These are phyloP conservation scores for Fonsecaea multimorphosa DNA, from an alignment of 2,329 filamentous ascomycete genomes.

Conservation along the genomic window DNA sequence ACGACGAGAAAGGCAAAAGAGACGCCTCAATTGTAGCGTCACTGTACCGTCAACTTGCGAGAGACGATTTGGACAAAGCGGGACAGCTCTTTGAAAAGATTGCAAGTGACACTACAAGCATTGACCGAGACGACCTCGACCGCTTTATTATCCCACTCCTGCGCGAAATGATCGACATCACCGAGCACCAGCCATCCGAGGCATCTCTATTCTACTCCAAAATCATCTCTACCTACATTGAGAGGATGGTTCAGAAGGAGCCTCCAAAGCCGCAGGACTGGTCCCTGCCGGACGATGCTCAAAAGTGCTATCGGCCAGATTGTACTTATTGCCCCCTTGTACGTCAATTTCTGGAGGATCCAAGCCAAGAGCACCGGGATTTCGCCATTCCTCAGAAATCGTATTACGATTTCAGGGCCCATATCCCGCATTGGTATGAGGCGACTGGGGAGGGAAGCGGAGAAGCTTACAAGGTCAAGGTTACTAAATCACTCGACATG, in stretches of 20 bases:
- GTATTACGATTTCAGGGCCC: neutral
- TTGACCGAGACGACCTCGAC: constrained; percentile 4
- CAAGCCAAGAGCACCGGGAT: constrained; percentile 7
- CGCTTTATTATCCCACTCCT: constrained; percentile 18
- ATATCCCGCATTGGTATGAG: neutral
- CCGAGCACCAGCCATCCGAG: constrained; percentile 6
- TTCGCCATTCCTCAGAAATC: constrained; percentile 13
- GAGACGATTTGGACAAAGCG: neutral
- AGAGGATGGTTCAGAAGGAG: neutral
- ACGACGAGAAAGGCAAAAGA: neutral
- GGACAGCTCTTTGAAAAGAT: constrained; percentile 4
- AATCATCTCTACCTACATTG: neutral
- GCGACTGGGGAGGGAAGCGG: neutral
- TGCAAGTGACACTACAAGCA: constrained; percentile 8
- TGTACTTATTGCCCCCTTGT: constrained; percentile 20
- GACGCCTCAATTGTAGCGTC: neutral
- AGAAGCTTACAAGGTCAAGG: neutral
- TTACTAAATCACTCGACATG: neutral
- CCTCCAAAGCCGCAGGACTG: neutral
- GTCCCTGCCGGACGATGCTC: too few species aligned
- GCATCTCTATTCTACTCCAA: neutral
- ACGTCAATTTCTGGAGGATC: constrained; percentile 15
- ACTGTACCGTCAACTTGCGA: neutral
- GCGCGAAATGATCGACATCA: constrained; percentile 14
- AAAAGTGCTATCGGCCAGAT: too few species aligned